Conservation (phyloP, 2,329 filamentous ascomycete genomes). For the Pseudogymnoascus sp. region DNA sequence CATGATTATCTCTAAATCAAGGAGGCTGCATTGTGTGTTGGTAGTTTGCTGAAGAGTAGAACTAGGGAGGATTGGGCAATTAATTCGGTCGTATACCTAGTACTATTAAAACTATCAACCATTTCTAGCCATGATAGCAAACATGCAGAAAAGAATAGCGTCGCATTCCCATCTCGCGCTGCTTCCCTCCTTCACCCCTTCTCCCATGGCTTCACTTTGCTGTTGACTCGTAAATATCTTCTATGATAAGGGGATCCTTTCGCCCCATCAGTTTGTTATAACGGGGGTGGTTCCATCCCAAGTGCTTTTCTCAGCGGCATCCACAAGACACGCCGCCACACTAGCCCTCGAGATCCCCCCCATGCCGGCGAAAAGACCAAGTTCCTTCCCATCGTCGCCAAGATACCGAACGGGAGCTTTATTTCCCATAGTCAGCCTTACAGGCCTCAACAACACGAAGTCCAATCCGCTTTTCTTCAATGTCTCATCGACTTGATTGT, state of each 20-base stretch:
- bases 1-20: neutral
- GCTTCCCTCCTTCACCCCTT: neutral
- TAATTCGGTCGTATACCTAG: too few species aligned
- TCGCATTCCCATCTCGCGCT: neutral
- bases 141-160: neutral
- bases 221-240: neutral
- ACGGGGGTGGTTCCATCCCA: constrained; percentile 40
- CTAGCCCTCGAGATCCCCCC: constrained; percentile 25
- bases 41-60: neutral
- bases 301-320: constrained; percentile 33
- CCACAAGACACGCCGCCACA: constrained; percentile 39
- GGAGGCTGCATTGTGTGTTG: neutral
- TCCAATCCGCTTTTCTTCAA: constrained; percentile 18
- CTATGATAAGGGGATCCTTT: neutral
- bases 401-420: constrained; percentile 14
- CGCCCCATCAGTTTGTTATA: constrained; percentile 33
- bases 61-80: too few species aligned
- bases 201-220: neutral
- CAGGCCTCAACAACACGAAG: constrained; percentile 17
- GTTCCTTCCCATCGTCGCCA: constrained; percentile 16
- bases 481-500: constrained; percentile 29
- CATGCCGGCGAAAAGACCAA: constrained; percentile 13
- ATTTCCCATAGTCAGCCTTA: constrained; percentile 14
- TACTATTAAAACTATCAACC: too few species aligned
- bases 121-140: too few species aligned